A percentile compares a stretch with the other conserved stretches of the same genome.
Conservation (phyloP, 306 rosid species). For the Carpinus viminea region DNA sequence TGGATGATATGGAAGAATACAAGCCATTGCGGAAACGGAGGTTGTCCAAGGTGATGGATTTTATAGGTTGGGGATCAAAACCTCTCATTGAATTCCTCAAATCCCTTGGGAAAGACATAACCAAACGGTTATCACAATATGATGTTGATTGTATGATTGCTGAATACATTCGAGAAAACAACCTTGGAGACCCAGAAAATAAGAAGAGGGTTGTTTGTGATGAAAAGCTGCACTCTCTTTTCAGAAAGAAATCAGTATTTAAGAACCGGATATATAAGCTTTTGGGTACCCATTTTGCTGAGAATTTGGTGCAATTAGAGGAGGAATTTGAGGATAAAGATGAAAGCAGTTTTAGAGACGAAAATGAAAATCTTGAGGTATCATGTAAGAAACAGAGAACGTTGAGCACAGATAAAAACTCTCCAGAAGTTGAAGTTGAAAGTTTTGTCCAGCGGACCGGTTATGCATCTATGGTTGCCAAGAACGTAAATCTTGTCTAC, state of each 20-base stretch:
- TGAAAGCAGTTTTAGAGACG: constrained; percentile 14
- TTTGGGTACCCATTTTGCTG: constrained; percentile 46
- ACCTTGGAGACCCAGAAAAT: constrained; percentile 43
- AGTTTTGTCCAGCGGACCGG: constrained; percentile 6
- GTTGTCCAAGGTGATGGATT: constrained; percentile 25
- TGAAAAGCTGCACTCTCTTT: constrained; percentile 46
- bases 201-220: constrained; percentile 53
- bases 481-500: constrained; percentile 49
- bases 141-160: constrained; percentile 38
- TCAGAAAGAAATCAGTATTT: constrained; percentile 41
- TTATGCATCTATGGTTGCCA: constrained; percentile 45
- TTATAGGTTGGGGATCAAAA: constrained; percentile 63
- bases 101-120: constrained; percentile 52
- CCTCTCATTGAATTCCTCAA: constrained; percentile 60
- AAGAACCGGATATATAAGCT: constrained; percentile 31
- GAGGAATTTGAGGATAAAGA: constrained; percentile 20
- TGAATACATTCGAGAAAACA: constrained; percentile 53
- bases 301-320: constrained; percentile 19
- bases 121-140: constrained; percentile 36
- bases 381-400: constrained; percentile 23
- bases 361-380: constrained; percentile 19
- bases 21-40: constrained; percentile 25
- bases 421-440: constrained; percentile 29
- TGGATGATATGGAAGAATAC: constrained; percentile 10
- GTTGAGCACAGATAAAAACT: constrained; percentile 21